Base-by-base conservation (phyloP, 768 basidiomycete species). In the Rhizopogon salebrosus region DNA sequence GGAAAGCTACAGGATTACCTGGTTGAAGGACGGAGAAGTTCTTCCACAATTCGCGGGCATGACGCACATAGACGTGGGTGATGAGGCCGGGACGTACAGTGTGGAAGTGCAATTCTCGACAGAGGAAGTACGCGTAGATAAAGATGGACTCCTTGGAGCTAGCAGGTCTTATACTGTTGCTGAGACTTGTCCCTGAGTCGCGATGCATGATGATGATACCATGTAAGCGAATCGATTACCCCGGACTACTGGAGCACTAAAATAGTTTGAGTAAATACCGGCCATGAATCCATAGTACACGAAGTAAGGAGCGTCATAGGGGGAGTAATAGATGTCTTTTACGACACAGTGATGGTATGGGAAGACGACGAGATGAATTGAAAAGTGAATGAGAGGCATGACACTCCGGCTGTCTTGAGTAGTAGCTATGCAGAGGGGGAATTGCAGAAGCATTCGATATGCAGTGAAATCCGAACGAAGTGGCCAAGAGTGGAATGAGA, bases 1-100 rank as follows among this genome's bases (percentile, higher is more conserved):
- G n/a, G 80, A 83, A 62, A 75, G 73, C 49, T 87, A 85, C 59
- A 69, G 70, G 8, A 77, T 87, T 50, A 62, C 62, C 18, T 89
- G 87, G 87, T 63, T 62, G 27, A 79, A 71, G 55, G 73, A 84
- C 55, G 80, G 75, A 10, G 53, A 55, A 0, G 54, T 70, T 2
- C 58, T 87, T n/a, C 62, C 67, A 2, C 66, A 63, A 6, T 78
- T 79, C 51, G 62, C 76, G 2, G 83, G 87, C 60, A 62, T 68
- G 59, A 87, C 85, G 10, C 59, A 48, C 35, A 62, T 85, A n/a
- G 70, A 70, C 26, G 41, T 82, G 23, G 50, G 61, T 14, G 71
- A 72, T 35, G 61, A 54, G 4, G 49, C 67, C 6, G 82, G 77
- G 3, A 67, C 57, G 20, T 84, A 81, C 57, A 68, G 60, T 3